Base-by-base conservation (phyloP, 2,329 filamentous ascomycete genomes). In the Cercospora canescens region DNA sequence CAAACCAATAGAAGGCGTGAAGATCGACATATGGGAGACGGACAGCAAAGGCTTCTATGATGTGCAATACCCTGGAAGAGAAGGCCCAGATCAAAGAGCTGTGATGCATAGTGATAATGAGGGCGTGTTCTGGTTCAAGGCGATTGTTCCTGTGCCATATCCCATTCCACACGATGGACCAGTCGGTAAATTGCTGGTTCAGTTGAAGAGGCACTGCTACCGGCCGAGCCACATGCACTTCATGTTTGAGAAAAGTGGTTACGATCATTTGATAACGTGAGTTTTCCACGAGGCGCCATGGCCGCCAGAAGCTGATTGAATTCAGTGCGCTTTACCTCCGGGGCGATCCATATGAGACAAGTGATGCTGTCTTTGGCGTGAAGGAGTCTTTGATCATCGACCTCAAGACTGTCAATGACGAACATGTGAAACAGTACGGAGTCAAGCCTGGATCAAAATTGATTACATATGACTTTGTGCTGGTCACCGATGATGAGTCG, bases 21-120 rank as follows among this genome's bases (percentile, higher is more conserved):
- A 89, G 75, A 85, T 94, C 68, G 91, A 95, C 77, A 89, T 95
- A 70, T 95, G 92, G 92, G 91, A 94, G 80, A 93, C 91, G 8
- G 92, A 94, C 76, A 89, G 86, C 65, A 87, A 87, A n/a, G 92
- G 92, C 9, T 87, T 89, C 74, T 95, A 95, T 76, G 92, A 95
- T 75, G 91, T 94, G 67, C 91, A 95, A 79, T 89, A 93, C 76
- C 81, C 86, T 0, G 86, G 87, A 48, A 82, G 88, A 3, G 78
- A 84, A 7, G 84, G 82, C 1, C 90, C 91, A 0, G 90, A 92
- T 80, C 91, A 92, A 56, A 83, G 92, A 48, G 91, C 90, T 64
- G 84, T 94, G 64, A 85, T 93, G 82, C 79, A 80, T 48, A 90
- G 85, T 67, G 91, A 94, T 71, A 82, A 84, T 0, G 82, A 93